Base-by-base conservation (phyloP, 371 early-diverging fungal species). In the Syncephalastrum contaminatum region DNA sequence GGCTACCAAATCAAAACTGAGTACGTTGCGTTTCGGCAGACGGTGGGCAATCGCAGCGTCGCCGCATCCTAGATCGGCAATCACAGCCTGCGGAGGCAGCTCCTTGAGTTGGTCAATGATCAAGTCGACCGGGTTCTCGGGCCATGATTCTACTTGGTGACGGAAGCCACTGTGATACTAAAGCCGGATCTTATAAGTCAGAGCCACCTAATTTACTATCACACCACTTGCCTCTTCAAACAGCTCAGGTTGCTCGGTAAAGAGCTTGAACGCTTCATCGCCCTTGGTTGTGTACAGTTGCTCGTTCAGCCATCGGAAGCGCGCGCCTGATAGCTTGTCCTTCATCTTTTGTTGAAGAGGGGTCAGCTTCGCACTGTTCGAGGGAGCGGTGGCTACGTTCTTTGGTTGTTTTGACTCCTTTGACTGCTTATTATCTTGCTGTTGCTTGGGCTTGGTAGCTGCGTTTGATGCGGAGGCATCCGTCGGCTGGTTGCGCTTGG, bases 51-150 rank as follows among this genome's bases (percentile, higher is more conserved):
- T 81, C 71, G 86, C 86, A 14, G 96, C 99, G 63, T 96, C 97
- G 7, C 99, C 99, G 67, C 99, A 99, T 1, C 99, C 99, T 64
- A 99, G 64, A 77, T 99, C 99, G 2, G 97, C 99, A 49, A 98
- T 82, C 2, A 89, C 75, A 0, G 80, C 75, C 40, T 60, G 69
- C 52, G 68, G 66, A 40, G 84, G 75, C 30, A 75, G 63, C 20
- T 69, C 60, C n/a, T 67, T 63, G 10, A 98, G 71, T 46, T 89
- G 80, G 3, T 77, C 65, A 49, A 97, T 88, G 61, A 96, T 86
- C 3, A 88, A 67, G 70, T 97, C 94, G 1, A 98, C 88, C 0
- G 99, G 99, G 69, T 99, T 98, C 24, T 74, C 81, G 0, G 99
- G 99, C 99, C 99, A 99, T 39, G 83, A 80, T 57, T 89, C 86